Evolutionary conservation across 163 green algal species (phyloP), one percentile per base, ranked within the genome.

Genomic region (Scenedesmus sp.): DNA sequence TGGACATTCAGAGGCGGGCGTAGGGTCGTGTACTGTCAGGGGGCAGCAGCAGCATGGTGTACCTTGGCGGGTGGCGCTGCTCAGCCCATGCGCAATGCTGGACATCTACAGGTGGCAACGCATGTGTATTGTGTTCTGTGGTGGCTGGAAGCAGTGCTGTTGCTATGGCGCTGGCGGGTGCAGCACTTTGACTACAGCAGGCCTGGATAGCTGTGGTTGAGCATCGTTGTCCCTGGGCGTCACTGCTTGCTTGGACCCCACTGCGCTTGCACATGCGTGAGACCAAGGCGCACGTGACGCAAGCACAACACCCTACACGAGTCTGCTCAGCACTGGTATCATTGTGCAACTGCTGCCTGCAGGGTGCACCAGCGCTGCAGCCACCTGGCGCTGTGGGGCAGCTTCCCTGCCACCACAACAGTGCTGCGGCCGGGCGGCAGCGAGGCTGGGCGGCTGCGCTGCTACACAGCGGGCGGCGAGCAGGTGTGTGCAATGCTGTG

Each of bases 331-430:
- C 26, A 18, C 66, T 18, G 15, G 10, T 5, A 6, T 26, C 3
- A 16, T 57, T 3, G 76, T 18, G n/a, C 73, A 82, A 52, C 84
- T 60, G 23, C n/a, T 89, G 20, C 26, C 57, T 84, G 86, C 70
- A 90, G 70, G 86, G 86, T 34, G 56, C 84, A 89, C 9, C 84
- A 89, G 64, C 84, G 84, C 84, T 89, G 84, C 84, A 82, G 84
- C 34, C 64, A 89, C 84, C 64, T 82, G 46, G 84, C 86, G 12
- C 70, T 85, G 54, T 52, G 81, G 62, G 88, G 88, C 88, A 86
- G 59, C 88, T 87, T 91, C 26, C 16, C 20, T 55, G 20, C 59
- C 57, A 34, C 66, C 3, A 81, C 76, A 7, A 76, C 66, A 76
- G 66, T 76, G 66, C 66, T 76, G 2, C 15, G 66, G 16, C 16